Conservation (phyloP, 2,329 filamentous ascomycete species). For the Dryadomyces quercus-mongolicae region DNA sequence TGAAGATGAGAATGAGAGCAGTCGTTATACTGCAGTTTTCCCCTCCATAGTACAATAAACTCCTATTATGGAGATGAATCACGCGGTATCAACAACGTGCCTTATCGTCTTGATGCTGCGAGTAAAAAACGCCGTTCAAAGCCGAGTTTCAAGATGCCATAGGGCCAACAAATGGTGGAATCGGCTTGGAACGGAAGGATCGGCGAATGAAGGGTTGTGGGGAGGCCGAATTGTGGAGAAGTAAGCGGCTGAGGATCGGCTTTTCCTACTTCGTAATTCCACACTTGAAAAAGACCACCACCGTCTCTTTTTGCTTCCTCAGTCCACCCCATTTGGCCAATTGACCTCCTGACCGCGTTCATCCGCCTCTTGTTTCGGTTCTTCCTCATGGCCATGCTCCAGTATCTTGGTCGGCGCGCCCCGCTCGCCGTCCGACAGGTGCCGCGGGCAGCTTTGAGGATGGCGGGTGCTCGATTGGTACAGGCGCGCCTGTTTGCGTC, state of each 20-base stretch:
- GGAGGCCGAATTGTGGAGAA: not conserved
- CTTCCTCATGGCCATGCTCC: not conserved
- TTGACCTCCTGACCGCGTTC: not conserved
- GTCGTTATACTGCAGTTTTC: too few species aligned
- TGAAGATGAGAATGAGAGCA: too few species aligned
- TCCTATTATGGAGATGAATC: too few species aligned
- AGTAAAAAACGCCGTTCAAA: too few species aligned
- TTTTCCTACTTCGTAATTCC: not conserved
- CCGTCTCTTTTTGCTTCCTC: not conserved
- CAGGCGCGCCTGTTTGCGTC: constrained; percentile 5
- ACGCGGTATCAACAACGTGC: too few species aligned
- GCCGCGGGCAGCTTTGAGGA: not conserved
- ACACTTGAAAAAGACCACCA: too few species aligned
- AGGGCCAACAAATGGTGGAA: not conserved
- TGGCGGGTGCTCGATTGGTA: not conserved
- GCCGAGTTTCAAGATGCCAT: not conserved
- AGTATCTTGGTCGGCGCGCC: not conserved
- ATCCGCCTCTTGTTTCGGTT: not conserved
- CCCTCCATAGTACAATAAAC: too few species aligned
- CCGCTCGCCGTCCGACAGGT: not conserved
- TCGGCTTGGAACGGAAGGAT: not conserved
- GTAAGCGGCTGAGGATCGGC: not conserved
- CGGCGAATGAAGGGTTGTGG: not conserved
- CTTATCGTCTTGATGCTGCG: too few species aligned
- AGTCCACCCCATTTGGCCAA: not conserved